Conservation (phyloP, 805 yeast genomes). For the Dipodascus geniculatus region DNA sequence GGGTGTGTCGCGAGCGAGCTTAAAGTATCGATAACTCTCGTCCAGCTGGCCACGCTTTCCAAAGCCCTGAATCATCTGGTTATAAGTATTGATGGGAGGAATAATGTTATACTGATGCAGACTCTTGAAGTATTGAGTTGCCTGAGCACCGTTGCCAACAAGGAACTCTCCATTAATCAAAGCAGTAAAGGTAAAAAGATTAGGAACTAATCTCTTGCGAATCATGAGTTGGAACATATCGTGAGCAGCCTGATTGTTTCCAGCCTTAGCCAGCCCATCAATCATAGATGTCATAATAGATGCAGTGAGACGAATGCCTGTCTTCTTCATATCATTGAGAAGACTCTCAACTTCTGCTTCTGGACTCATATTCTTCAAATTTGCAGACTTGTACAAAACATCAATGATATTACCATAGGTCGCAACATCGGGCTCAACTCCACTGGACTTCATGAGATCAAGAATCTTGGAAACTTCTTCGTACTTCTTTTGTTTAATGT, state of each 20-base stretch:
- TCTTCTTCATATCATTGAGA: conserved; percentile 31
- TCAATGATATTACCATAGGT: conserved; percentile 53
- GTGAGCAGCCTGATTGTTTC: conserved; percentile 41
- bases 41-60: conserved; percentile 10
- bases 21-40: conserved; percentile 14
- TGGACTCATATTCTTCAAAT: conserved; percentile 31
- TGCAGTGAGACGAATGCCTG: conserved; percentile 31
- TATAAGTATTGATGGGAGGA: conserved; percentile 20
- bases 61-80: conserved; percentile 22
- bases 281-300: conserved; percentile 41
- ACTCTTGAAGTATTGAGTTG: conserved; percentile 13
- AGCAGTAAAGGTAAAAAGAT: conserved; percentile 20
- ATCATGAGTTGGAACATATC: conserved; percentile 34
- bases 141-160: conserved; percentile 16
- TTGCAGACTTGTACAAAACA: conserved; percentile 35
- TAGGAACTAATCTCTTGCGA: conserved; percentile 20
- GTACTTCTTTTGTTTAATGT: conserved; percentile 30
- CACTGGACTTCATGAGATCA: conserved; percentile 31
- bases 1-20: conserved; percentile 6
- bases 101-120: conserved; percentile 17
- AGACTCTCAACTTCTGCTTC: conserved; percentile 27
- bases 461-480: conserved; percentile 40
- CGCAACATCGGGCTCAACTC: conserved; percentile 44
- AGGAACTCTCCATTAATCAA: conserved; percentile 22
- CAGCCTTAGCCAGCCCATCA: conserved; percentile 38